These are phyloP conservation scores for Nicotiana noctiflora DNA, from an alignment of 257 asterid species.

Conservation along the genomic window DNA sequence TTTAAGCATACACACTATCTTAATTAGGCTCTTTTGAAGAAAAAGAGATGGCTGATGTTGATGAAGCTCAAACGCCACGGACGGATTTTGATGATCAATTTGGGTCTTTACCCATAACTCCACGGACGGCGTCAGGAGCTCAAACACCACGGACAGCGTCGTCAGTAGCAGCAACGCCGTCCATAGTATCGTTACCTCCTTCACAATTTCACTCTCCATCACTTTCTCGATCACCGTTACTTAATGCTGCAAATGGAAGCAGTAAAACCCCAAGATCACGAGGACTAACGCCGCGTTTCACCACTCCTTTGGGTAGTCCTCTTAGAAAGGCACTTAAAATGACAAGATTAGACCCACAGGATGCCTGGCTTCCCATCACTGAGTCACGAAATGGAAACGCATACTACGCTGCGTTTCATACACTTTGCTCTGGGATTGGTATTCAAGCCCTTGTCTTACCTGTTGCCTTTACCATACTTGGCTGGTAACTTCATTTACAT, in stretches of 20 bases:
- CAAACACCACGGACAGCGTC: slow-evolving; percentile 31
- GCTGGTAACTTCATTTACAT: slow-evolving; percentile 41
- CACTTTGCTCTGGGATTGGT: slow-evolving; percentile 87
- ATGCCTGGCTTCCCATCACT: slow-evolving; percentile 91
- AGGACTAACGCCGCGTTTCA: slow-evolving; percentile 52
- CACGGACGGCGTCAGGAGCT: slow-evolving; percentile 1
- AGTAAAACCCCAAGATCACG: slow-evolving; percentile 43
- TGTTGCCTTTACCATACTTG: slow-evolving; percentile 86
- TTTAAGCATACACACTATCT: background rate
- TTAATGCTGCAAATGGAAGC: slow-evolving; percentile 11
- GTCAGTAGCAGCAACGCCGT: slow-evolving; percentile 23
- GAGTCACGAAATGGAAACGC: slow-evolving; percentile 86
- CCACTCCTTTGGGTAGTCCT: slow-evolving; percentile 76
- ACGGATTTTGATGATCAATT: background rate
- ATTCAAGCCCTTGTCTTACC: slow-evolving; percentile 87
- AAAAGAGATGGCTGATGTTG: background rate
- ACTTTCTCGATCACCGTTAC: slow-evolving; percentile 66
- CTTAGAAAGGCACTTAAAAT: slow-evolving; percentile 61
- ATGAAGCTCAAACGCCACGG: slow-evolving; percentile 16
- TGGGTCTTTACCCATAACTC: background rate
- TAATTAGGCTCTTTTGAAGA: background rate
- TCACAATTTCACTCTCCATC: slow-evolving; percentile 83
- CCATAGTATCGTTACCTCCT: slow-evolving; percentile 61
- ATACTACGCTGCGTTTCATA: slow-evolving; percentile 77
- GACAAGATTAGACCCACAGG: slow-evolving; percentile 70